Conservation (phyloP, 768 basidiomycete genomes). For the Mycena leptocephala region DNA sequence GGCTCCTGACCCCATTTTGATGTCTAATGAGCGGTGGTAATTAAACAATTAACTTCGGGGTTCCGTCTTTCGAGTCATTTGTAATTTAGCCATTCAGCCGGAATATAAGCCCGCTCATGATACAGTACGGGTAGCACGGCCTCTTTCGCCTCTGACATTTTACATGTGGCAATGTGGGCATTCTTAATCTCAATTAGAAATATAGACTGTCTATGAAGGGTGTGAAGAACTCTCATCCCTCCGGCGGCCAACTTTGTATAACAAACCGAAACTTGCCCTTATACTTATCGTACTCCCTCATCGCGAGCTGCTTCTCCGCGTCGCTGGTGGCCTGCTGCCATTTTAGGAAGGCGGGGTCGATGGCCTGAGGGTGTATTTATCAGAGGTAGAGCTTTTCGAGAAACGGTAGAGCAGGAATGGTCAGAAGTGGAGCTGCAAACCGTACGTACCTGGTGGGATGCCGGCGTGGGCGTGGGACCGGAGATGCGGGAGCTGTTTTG, state of each 20-base stretch:
- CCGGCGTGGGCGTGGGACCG: conserved; percentile 26
- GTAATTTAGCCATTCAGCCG: no score
- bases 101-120: no score
- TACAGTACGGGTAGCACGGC: no score
- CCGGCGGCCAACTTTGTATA: conserved; percentile 29
- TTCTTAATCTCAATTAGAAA: no score
- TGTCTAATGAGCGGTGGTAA: no score
- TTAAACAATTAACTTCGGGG: no score
- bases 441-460: conserved; percentile 19
- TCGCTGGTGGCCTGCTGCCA: conserved; percentile 20
- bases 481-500: conserved; percentile 27
- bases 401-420: conserved; percentile 5
- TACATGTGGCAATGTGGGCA: no score
- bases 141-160: no score
- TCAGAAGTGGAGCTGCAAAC: background rate
- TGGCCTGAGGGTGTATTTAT: conserved; percentile 17
- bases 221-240: conserved; percentile 7
- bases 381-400: background rate
- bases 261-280: conserved; percentile 33
- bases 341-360: conserved; percentile 31
- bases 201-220: no score
- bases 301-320: conserved; percentile 26
- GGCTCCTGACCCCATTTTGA: no score
- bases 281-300: conserved; percentile 30
- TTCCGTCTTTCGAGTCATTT: no score